Evolutionary conservation across 2,329 filamentous ascomycete species (phyloP).

Genomic region (Alternaria brassicicola): DNA sequence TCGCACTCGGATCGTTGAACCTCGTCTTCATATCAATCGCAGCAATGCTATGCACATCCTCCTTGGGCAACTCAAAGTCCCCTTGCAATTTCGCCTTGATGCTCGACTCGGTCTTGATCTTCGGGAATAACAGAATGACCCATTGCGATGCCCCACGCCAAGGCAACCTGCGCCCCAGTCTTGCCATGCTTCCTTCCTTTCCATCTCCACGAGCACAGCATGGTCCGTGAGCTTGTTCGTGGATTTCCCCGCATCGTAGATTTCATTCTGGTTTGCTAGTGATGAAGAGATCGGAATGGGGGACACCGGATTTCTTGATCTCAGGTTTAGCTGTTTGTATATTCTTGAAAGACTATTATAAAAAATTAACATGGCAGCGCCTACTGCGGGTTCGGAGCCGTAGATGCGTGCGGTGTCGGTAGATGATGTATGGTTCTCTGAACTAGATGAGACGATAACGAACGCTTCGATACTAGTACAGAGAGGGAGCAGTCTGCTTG

Average conservation of each 20-base stretch:
- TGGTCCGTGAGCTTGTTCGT: slow-evolving; percentile 53
- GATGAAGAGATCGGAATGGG: slow-evolving; percentile 49
- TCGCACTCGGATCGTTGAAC: slow-evolving; percentile 64
- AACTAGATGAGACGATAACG: neutral
- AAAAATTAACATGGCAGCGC: too few relatives aligned
- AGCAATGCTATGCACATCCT: slow-evolving; percentile 70
- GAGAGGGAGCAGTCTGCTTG: neutral
- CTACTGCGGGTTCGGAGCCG: slow-evolving; percentile 33
- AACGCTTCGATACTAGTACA: neutral
- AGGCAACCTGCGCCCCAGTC: slow-evolving; percentile 80
- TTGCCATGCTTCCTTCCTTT: slow-evolving; percentile 68
- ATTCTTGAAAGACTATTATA: too few relatives aligned
- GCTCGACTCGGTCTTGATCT: slow-evolving; percentile 39
- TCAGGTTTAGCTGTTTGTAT: too few relatives aligned
- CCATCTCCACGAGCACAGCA: slow-evolving; percentile 69
- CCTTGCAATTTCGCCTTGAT: slow-evolving; percentile 53
- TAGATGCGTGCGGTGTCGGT: slow-evolving; percentile 29
- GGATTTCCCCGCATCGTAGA: slow-evolving; percentile 39
- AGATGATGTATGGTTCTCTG: neutral
- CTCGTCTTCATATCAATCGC: slow-evolving; percentile 65
- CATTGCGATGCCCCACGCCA: slow-evolving; percentile 83
- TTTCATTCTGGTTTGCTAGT: slow-evolving; percentile 66
- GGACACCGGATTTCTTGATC: slow-evolving; percentile 41
- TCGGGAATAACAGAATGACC: slow-evolving; percentile 45
- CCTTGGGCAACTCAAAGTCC: slow-evolving; percentile 72